Percentiles rank a stretch among this genome's conserved stretches.
Evolutionary conservation across 2,329 filamentous ascomycete species (phyloP).

Genomic region (Clonostachys rosea): DNA sequence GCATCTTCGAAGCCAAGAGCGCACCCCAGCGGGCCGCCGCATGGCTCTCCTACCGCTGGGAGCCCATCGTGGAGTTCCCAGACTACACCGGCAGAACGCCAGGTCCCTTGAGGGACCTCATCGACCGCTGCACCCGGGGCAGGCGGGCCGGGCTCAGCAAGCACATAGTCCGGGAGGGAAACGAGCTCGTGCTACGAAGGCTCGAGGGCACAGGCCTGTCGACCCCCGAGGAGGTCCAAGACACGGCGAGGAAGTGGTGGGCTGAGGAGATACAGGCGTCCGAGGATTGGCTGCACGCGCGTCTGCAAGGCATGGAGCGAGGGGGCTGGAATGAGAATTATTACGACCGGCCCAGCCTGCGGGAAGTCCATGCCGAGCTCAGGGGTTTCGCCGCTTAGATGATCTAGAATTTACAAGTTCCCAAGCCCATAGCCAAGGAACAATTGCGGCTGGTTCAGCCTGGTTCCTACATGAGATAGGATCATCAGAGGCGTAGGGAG

Average conservation of each 20-base stretch:
- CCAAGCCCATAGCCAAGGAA: too few species aligned
- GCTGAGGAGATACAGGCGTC: slow-evolving; percentile 37
- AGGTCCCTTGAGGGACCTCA: slow-evolving; percentile 34
- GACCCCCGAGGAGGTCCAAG: slow-evolving; percentile 24
- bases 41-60: slow-evolving; percentile 55
- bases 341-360: slow-evolving; percentile 40
- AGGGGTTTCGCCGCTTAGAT: slow-evolving; percentile 8
- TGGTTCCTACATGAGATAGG: too few species aligned
- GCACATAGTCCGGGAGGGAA: slow-evolving; percentile 36
- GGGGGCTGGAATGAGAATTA: slow-evolving; percentile 47
- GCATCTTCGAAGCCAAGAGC: slow-evolving; percentile 56
- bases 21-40: slow-evolving; percentile 51
- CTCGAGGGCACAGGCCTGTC: slow-evolving; percentile 21
- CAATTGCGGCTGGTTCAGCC: too few species aligned
- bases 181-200: slow-evolving; percentile 37
- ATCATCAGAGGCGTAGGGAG: too few species aligned
- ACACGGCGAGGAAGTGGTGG: slow-evolving; percentile 43
- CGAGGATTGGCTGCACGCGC: slow-evolving; percentile 37
- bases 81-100: slow-evolving; percentile 41
- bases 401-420: too few species aligned
- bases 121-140: slow-evolving; percentile 47
- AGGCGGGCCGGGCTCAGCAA: slow-evolving; percentile 37
- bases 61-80: slow-evolving; percentile 53
- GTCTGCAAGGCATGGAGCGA: slow-evolving; percentile 27
- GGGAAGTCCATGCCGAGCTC: slow-evolving; percentile 30